These are phyloP conservation scores for Suillus tomentosus DNA, from an alignment of 768 basidiomycete genomes.

Conservation along the genomic window DNA sequence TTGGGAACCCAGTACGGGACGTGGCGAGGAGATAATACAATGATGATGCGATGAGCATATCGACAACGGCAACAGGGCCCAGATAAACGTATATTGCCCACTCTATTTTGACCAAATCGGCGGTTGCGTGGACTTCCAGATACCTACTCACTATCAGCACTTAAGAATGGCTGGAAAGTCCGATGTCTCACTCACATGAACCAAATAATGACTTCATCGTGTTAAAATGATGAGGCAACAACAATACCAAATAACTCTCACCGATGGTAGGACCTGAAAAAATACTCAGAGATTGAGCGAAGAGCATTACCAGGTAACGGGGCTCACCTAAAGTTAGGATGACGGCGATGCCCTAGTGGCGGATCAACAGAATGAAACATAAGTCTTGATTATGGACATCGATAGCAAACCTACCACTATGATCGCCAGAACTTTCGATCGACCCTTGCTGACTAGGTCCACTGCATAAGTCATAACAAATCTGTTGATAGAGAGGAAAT, in stretches of 20 bases:
- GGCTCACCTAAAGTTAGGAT: not conserved
- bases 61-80: not conserved
- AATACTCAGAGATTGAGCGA: not conserved
- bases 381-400: not conserved
- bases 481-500: not conserved
- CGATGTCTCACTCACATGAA: not conserved
- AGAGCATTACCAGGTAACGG: too few relatives aligned
- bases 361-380: not conserved
- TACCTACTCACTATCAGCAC: slow-evolving; percentile 2
- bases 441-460: not conserved
- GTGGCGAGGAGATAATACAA: slow-evolving; percentile 4
- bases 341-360: not conserved
- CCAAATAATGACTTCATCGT: not conserved
- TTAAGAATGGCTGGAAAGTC: not conserved
- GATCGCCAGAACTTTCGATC: not conserved
- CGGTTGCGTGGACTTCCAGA: not conserved
- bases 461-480: not conserved
- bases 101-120: not conserved
- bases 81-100: not conserved
- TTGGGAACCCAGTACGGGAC: not conserved
- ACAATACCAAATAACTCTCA: not conserved
- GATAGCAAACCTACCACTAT: not conserved
- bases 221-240: not conserved
- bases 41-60: not conserved
- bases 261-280: not conserved